Evolutionary conservation across 2,329 filamentous ascomycete species (phyloP), one percentile per base, ranked within the genome.

Genomic region (Fusarium sp.): DNA sequence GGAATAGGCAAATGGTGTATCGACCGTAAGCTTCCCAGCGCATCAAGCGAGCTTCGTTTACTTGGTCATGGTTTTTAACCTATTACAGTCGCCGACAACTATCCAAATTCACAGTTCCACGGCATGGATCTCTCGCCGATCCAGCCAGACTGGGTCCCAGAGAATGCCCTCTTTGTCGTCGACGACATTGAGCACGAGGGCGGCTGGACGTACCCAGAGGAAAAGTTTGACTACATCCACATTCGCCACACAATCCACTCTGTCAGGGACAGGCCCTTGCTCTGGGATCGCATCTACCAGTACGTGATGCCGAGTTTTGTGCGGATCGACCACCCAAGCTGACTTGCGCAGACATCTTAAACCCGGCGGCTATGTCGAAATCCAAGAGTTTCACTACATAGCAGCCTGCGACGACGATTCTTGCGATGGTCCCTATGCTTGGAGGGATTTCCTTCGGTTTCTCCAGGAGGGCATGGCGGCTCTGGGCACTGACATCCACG

Each of bases 61-160:
- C 17, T 12, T 59, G 57, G 15, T 6, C 33, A 33, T 57, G 20
- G 8, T 37, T 22, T 57, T 76, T 79, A 27, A 78, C 68, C 37
- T 9, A 12, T 0, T 7, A 35, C 60, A 88, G 86, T 88, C 70
- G 87, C 84, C 63, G 86, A 89, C 63, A 79, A 79, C 35, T 88
- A 86, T 65, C 85, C 85, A 6, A 81, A 83, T 2, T 79, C 85
- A 0, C 79, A 78, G 33, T 85, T 89, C 52, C 84, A 85, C 45
- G 87, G 86, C 69, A 84, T 87, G 78, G 87, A 88, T 70, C 79
- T 88, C 3, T 88, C 87, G 1, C 87, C 86, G 1, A 89, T 88
- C 45, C 87, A 89, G 60, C 87, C 87, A 0, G 85, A 85, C 57
- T 87, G 85, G 77, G 86, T 88, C 0, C 87, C 87, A 2, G 82